Conservation (phyloP, 306 rosid genomes). For the Phaseolus lunatus region DNA sequence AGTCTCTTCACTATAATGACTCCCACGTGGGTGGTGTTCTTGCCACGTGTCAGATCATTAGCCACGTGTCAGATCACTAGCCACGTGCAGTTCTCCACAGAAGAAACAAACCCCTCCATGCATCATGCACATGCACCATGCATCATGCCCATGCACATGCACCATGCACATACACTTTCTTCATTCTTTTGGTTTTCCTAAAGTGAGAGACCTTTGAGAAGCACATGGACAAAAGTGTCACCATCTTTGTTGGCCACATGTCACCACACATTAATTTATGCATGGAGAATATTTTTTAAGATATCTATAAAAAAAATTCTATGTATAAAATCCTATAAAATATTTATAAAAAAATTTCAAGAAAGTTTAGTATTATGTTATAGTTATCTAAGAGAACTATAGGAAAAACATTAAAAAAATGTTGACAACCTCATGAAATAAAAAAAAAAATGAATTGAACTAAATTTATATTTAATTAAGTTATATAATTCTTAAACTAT, state of each 20-base stretch:
- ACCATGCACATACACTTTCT: neutral
- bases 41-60: neutral
- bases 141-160: constrained; percentile 5
- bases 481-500: no score
- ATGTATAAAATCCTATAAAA: no score
- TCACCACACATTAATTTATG: neutral
- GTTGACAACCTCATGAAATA: no score
- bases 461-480: no score
- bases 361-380: no score
- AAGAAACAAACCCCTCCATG: neutral
- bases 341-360: no score
- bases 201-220: neutral
- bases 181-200: neutral
- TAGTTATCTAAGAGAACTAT: no score
- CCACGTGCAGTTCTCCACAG: constrained; percentile 25
- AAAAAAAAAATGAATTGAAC: no score
- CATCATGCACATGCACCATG: neutral
- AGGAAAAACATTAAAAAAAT: no score
- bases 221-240: constrained; percentile 4
- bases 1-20: neutral
- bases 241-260: neutral
- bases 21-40: neutral
- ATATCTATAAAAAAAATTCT: no score
- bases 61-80: no score
- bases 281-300: neutral